Percentiles rank a stretch among this genome's conserved stretches.
These are phyloP conservation scores for Suillus alpinus DNA, from an alignment of 768 basidiomycete genomes.

Conservation along the genomic window DNA sequence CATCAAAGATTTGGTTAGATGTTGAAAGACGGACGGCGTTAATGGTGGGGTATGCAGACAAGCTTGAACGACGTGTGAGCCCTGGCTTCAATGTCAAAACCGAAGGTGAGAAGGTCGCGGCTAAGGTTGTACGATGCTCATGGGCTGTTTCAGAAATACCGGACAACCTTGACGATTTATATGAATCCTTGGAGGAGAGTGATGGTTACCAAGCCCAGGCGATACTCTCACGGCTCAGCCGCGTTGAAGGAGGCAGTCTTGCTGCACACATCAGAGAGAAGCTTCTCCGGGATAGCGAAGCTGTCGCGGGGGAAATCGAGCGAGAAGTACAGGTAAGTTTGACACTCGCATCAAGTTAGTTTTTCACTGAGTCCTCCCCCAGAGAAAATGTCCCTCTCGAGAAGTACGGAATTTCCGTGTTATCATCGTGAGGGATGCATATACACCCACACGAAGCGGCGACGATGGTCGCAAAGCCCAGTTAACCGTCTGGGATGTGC, in stretches of 20 bases:
- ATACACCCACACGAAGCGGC: slow-evolving; percentile 39
- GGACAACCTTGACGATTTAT: slow-evolving; percentile 52
- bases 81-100: slow-evolving; percentile 37
- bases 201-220: slow-evolving; percentile 44
- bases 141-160: slow-evolving; percentile 22
- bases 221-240: slow-evolving; percentile 40
- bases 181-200: slow-evolving; percentile 55
- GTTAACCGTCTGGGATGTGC: slow-evolving; percentile 82
- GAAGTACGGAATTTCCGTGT: slow-evolving; percentile 77
- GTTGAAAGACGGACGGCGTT: slow-evolving; percentile 52
- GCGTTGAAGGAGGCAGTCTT: slow-evolving; percentile 61
- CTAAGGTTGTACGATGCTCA: neutral
- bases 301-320: slow-evolving; percentile 59
- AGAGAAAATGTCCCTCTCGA: slow-evolving; percentile 68
- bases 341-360: neutral
- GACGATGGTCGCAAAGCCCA: slow-evolving; percentile 63
- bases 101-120: slow-evolving; percentile 34
- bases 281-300: slow-evolving; percentile 47
- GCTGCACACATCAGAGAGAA: slow-evolving; percentile 50
- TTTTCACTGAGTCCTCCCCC: slow-evolving; percentile 8
- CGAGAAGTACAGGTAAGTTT: slow-evolving; percentile 65
- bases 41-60: slow-evolving; percentile 62
- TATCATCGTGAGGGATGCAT: slow-evolving; percentile 62
- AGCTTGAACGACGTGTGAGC: slow-evolving; percentile 58
- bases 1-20: slow-evolving; percentile 53